Conservation (phyloP, 208 protist species). For the Balamuthia mandrillaris region DNA sequence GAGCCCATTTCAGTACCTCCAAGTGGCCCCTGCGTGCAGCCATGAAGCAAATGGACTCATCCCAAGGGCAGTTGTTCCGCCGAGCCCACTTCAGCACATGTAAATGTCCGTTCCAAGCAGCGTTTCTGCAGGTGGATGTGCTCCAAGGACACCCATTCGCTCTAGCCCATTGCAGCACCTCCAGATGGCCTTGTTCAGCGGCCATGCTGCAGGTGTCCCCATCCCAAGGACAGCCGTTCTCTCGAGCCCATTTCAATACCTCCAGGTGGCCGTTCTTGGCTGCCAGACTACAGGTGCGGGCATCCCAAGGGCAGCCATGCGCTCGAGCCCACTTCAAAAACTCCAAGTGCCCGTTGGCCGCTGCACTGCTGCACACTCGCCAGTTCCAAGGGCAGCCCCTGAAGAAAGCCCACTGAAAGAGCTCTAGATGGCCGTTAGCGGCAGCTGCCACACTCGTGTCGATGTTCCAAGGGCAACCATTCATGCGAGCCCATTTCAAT, state of each 20-base stretch:
- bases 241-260: background rate
- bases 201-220: background rate
- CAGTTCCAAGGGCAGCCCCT: background rate
- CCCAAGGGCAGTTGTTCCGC: background rate
- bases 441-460: background rate
- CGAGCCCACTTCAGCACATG: constrained; percentile 3
- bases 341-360: background rate
- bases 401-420: background rate
- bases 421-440: background rate
- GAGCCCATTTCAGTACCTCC: background rate
- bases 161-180: background rate
- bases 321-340: background rate
- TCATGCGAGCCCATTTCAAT: background rate
- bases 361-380: background rate
- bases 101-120: background rate
- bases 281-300: background rate
- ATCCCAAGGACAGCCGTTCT: background rate
- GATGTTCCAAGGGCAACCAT: background rate
- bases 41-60: background rate
- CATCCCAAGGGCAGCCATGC: background rate
- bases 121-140: background rate
- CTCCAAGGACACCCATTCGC: background rate
- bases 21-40: background rate
- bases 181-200: background rate
- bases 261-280: background rate